Evolutionary conservation across 2,329 filamentous ascomycete genomes (phyloP), one percentile per base, ranked within the genome.

Genomic region (Pseudogymnoascus sp.): DNA sequence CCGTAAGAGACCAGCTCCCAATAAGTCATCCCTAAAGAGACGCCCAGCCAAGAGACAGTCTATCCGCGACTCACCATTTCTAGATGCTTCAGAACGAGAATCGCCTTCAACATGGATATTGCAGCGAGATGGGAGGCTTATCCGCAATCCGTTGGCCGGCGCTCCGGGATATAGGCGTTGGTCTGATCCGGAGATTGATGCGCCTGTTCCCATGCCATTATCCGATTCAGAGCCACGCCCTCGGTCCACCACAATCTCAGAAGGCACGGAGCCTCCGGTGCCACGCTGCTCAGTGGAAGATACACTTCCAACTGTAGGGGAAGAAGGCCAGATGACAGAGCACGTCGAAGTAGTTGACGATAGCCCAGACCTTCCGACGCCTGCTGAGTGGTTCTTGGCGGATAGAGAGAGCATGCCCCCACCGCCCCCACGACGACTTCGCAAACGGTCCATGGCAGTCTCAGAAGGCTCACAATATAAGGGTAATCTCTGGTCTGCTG

Each of bases 11-110:
- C 28, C 28, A 18, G 49, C 49, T 14, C 49, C 49, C 4, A 18
- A 56, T 3, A 56, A 21, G 16, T 21, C 28, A 36, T 56, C 49
- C 49, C 9, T 36, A 14, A 56, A 56, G 23, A 18, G 9, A 56
- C 49, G 28, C 28, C 49, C 49, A 14, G 28, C 49, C 11, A 56
- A 56, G 49, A 56, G 49, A 56, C 49, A 56, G 28, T 56, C 49
- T 34, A 56, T 56, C 49, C 49, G 49, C 28, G 49, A 56, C 5
- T 34, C 28, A 34, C 49, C 49, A 34, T 56, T 56, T 14, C 28
- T 53, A 31, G 46, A 56, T 9, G 9, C 28, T 14, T 18, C 5
- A 21, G 49, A 34, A 21, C 28, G 49, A 56, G 49, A 56, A 56
- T 3, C n/a, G 5, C 49, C 49, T 14, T 5, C 49, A 34, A 5